Conservation (phyloP, 371 early-diverging fungal genomes). For the Mucor lusitanicus region DNA sequence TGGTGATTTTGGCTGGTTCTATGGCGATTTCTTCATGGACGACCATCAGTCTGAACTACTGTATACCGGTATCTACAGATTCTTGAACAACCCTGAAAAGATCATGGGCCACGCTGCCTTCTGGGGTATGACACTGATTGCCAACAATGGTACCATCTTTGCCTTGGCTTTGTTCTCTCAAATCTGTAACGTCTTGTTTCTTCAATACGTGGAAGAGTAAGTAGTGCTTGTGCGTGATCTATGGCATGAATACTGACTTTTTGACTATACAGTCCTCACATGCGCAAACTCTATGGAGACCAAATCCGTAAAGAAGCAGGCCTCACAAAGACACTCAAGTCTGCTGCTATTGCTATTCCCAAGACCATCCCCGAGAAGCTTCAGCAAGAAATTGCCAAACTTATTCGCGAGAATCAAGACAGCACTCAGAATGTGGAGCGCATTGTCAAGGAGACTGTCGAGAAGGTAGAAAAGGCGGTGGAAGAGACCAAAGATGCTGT, state of each 20-base stretch:
- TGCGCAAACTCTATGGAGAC: slow-evolving; percentile 81
- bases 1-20: slow-evolving; percentile 93
- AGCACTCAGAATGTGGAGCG: slow-evolving; percentile 57
- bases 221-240: background rate
- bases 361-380: slow-evolving; percentile 34
- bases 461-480: slow-evolving; percentile 59
- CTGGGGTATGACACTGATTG: slow-evolving; percentile 88
- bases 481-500: slow-evolving; percentile 60
- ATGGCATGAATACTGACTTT: background rate
- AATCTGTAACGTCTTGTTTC: slow-evolving; percentile 73
- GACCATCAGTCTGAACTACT: slow-evolving; percentile 62
- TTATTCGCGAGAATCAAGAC: slow-evolving; percentile 40
- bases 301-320: slow-evolving; percentile 80
- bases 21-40: slow-evolving; percentile 87
- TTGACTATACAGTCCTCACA: slow-evolving; percentile 62
- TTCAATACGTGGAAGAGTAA: slow-evolving; percentile 76
- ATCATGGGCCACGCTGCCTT: slow-evolving; percentile 87
- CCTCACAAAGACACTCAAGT: slow-evolving; percentile 59
- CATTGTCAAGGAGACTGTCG: slow-evolving; percentile 61
- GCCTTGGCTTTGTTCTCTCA: slow-evolving; percentile 84
- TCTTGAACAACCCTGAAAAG: slow-evolving; percentile 89
- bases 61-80: slow-evolving; percentile 85
- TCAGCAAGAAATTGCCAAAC: slow-evolving; percentile 34
- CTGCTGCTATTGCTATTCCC: slow-evolving; percentile 38
- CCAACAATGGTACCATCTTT: slow-evolving; percentile 76